Base-by-base conservation (phyloP, 2,329 filamentous ascomycete species). In the Chaetomium globosum region DNA sequence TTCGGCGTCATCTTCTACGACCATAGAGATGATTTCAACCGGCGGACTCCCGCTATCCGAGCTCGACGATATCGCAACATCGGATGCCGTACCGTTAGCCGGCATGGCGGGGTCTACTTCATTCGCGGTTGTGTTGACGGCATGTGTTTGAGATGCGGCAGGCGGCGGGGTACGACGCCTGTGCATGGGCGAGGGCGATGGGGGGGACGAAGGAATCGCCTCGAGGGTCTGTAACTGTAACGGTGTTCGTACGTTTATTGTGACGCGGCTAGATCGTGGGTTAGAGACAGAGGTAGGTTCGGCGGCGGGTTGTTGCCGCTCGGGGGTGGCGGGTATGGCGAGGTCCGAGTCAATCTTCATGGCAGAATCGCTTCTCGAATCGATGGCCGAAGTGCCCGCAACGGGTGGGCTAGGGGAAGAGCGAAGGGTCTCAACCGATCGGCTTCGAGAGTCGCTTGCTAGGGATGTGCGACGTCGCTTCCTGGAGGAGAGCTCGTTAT, bases 381-480 rank as follows among this genome's bases (percentile, higher is more conserved):
- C 65, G 43, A 68, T 62, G 31, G 68, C 66, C 62, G 73, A 68
- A 58, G 74, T 74, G 67, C 72, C 71, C 64, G 74, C 75, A 62
- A 73, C 70, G 46, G 75, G 75, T 69, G 67, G 65, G 63, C 61
- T 65, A 63, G 72, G 71, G 56, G 75, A 74, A 23, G 74, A 74
- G 55, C 73, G 73, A 62, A 73, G 70, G 31, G 78, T 78, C 64
- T 85, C 82, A 70, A 81, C 76, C 23, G 85, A 87, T 65, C 77
- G 77, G 71, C 82, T 84, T 65, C 82, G 80, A 30, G 85, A 87
- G 64, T 66, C 71, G 56, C 78, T 81, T 63, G 82, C 82, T 59
- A 81, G 77, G 16, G 86, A 88, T 33, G 85, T 87, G 70, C 86
- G 83, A 68, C 84, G 85, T 60, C 87, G 84, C 75, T 89, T 89